Percentiles rank a stretch among this genome's conserved stretches.
phyloP scores from a whole-genome alignment of 2,329 filamentous ascomycete species.

The Colletotrichum orchidophilum region DNA sequence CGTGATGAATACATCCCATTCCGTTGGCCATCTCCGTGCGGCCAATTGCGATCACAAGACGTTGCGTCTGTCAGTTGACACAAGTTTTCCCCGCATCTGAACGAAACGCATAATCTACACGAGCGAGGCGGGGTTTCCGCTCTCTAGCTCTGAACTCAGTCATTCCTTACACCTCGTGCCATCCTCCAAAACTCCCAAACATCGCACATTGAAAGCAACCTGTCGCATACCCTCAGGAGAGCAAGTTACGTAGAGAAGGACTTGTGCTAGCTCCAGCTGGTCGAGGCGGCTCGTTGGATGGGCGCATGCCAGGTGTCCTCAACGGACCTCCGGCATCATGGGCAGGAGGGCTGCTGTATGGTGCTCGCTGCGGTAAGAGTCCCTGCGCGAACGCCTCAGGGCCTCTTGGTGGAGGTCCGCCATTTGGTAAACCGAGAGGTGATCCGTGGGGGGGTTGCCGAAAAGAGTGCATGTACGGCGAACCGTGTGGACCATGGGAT shows the following conservation, averaged over 20 bases:
- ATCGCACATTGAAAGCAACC: neutral
- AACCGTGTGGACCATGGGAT: slow-evolving; percentile 19
- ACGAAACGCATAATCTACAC: slow-evolving; percentile 13
- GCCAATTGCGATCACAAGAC: neutral
- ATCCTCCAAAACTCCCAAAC: neutral
- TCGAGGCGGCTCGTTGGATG: slow-evolving; percentile 40
- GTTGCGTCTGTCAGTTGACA: neutral
- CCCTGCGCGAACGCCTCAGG: slow-evolving; percentile 58
- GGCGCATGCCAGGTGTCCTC: slow-evolving; percentile 36
- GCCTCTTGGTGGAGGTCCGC: slow-evolving; percentile 51
- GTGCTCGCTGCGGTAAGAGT: slow-evolving; percentile 51
- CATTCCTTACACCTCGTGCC: neutral
- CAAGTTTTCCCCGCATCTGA: neutral
- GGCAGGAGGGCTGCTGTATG: slow-evolving; percentile 57
- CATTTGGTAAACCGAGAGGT: slow-evolving; percentile 47
- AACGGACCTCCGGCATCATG: slow-evolving; percentile 37
- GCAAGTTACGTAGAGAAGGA: slow-evolving; percentile 77
- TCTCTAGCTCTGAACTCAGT: neutral
- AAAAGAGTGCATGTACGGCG: slow-evolving; percentile 44
- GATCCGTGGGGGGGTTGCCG: slow-evolving; percentile 39
- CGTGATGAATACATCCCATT: neutral
- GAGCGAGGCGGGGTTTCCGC: neutral
- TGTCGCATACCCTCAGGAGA: slow-evolving; percentile 64
- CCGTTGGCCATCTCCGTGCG: neutral
- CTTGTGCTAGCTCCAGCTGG: slow-evolving; percentile 76